Evolutionary conservation across 2,329 filamentous ascomycete genomes (phyloP).

Genomic region (Verticillium tricorpus): DNA sequence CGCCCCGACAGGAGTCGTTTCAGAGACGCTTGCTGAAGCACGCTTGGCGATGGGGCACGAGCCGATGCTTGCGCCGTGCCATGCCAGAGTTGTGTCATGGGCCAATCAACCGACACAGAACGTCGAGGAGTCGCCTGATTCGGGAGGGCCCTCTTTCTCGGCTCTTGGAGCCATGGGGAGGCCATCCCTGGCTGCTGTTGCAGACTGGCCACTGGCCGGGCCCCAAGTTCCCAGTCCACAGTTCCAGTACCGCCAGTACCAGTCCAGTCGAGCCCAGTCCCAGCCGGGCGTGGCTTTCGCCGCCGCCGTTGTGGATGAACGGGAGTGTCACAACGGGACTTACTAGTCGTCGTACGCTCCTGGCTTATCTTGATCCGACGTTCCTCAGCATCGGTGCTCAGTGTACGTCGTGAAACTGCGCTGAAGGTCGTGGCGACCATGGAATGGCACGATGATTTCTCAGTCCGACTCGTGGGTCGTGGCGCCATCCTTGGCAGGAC

Average conservation of each 20-base stretch:
- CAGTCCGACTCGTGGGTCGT: not conserved
- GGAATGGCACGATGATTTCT: not conserved
- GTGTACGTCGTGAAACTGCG: not conserved
- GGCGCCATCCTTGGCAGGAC: not conserved
- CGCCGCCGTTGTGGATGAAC: not conserved
- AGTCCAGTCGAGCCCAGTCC: not conserved
- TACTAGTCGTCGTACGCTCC: not conserved
- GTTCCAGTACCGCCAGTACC: not conserved
- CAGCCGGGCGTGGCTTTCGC: not conserved
- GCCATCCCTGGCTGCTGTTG: not conserved
- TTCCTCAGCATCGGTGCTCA: not conserved
- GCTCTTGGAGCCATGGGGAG: not conserved
- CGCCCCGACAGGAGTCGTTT: conserved; percentile 33
- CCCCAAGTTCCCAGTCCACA: too few relatives aligned
- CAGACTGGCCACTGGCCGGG: not conserved
- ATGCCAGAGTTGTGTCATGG: not conserved
- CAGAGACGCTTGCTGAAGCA: not conserved
- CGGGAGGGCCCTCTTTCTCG: not conserved
- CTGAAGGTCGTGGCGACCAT: not conserved
- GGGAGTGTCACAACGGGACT: not conserved
- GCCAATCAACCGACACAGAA: not conserved
- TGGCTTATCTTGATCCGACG: not conserved
- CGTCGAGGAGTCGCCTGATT: conserved; percentile 1
- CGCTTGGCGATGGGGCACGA: not conserved
- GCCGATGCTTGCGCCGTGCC: not conserved